A percentile compares a stretch with the other conserved stretches of the same genome.
These are phyloP conservation scores for Hippophae tibetana DNA, from an alignment of 306 rosid genomes.

Conservation along the genomic window DNA sequence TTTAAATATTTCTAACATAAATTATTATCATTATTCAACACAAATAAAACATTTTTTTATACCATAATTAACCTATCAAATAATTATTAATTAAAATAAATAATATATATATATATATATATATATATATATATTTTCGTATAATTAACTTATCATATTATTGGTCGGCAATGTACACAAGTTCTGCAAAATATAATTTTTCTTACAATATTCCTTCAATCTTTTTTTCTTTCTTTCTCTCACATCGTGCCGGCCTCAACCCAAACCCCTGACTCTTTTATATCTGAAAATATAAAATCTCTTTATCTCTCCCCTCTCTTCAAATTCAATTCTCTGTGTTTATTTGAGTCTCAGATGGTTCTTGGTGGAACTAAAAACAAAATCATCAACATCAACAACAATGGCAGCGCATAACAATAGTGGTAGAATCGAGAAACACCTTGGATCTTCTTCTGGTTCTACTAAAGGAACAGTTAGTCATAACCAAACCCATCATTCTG, in stretches of 20 bases:
- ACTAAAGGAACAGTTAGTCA: constrained; percentile 11
- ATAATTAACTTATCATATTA: too few relatives aligned
- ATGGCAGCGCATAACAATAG: constrained; percentile 1
- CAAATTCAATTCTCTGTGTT: neutral
- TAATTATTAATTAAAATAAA: too few relatives aligned
- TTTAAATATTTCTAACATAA: too few relatives aligned
- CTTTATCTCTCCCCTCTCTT: neutral
- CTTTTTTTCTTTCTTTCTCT: constrained; percentile 1
- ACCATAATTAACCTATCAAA: too few relatives aligned
- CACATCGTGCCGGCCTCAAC: constrained; percentile 43
- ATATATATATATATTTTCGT: too few relatives aligned
- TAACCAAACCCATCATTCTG: constrained; percentile 19
- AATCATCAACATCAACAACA: constrained; percentile 1
- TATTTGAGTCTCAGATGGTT: neutral
- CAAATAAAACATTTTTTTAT: too few relatives aligned
- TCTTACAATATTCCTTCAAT: too few relatives aligned
- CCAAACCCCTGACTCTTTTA: constrained; percentile 7
- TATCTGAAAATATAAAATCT: neutral
- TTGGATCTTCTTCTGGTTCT: neutral
- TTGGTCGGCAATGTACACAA: too few relatives aligned
- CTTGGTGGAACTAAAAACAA: neutral
- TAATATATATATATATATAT: too few relatives aligned
- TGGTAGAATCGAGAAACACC: constrained; percentile 18
- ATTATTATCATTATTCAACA: too few relatives aligned
- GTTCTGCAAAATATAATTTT: too few relatives aligned